Evolutionary conservation across 192 early-diverging fungal genomes (phyloP), one percentile per base, ranked within the genome.

Genomic region (Phycomyces nitens): DNA sequence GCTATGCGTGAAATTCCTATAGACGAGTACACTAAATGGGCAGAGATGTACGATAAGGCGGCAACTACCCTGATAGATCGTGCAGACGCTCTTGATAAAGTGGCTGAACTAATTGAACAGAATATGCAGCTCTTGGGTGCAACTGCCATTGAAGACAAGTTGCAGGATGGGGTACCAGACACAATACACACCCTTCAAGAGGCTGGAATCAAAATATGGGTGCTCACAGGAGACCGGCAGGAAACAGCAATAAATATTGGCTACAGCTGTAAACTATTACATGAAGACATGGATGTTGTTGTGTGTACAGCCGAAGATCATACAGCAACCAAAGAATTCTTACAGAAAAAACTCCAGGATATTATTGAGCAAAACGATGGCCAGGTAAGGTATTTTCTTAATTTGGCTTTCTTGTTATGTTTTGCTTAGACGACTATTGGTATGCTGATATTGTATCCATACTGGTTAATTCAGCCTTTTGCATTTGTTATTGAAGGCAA

Each of bases 221-320:
- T 99, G 8, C 76, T 99, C 69, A 99, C 97, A 11, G 97, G 97
- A 47, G 97, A 99, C 76, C 73, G 94, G 41, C 95, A 98, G 73
- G 97, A 99, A 73, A 99, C 97, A 2, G 97, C 97, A 20, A 97
- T 99, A 79, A 98, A 99, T 73, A 98, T 99, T 77, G 97, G 95
- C 12, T 96, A 94, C 66, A 91, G 89, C 43, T 97, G 94, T 80
- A 97, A 98, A 74, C 80, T 99, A 24, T 86, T 99, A 56, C 91
- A 93, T 52, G 95, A 98, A 66, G 95, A 96, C 57, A 97, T 97
- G 93, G 88, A 88, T 42, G 73, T 99, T 22, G 91, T 99, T 56
- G 83, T 98, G 50, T 92, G 93, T 70, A 98, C 95, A 71, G 92
- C 95, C 69, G 78, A 87, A 26, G 95, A 83, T 53, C 92, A 96